These are phyloP conservation scores for Pythium aphanidermatum DNA, from an alignment of 352 stramenopile species.

Conservation along the genomic window DNA sequence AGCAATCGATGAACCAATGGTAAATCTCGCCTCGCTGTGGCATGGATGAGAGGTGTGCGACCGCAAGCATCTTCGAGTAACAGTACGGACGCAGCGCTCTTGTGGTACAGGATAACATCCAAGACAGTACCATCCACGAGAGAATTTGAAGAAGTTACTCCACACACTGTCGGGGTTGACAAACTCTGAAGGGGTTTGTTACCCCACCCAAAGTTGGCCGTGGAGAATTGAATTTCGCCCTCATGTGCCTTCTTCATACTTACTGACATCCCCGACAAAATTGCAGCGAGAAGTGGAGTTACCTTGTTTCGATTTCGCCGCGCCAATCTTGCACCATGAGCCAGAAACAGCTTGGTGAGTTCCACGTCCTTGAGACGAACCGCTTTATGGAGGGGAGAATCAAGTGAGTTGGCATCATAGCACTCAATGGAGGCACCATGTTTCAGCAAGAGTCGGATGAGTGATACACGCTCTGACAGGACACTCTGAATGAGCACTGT, in stretches of 20 bases:
- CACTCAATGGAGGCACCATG: slow-evolving; percentile 39
- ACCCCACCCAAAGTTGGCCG: slow-evolving; percentile 12
- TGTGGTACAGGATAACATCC: slow-evolving; percentile 45
- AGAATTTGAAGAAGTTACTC: too few species aligned
- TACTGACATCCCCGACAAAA: slow-evolving; percentile 40
- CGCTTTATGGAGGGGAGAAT: slow-evolving; percentile 46
- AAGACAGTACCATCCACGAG: slow-evolving; percentile 19
- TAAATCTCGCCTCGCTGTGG: slow-evolving; percentile 56
- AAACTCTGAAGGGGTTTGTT: too few species aligned
- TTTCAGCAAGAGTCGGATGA: slow-evolving; percentile 28
- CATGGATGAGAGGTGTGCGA: slow-evolving; percentile 55
- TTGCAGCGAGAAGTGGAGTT: slow-evolving; percentile 40
- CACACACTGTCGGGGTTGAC: too few species aligned
- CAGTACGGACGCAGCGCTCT: slow-evolving; percentile 40
- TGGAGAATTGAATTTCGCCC: slow-evolving; percentile 53
- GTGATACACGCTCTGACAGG: slow-evolving; percentile 26
- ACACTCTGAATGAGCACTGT: too few species aligned
- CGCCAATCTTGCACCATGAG: slow-evolving; percentile 37
- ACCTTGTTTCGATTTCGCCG: slow-evolving; percentile 27
- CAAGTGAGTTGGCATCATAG: slow-evolving; percentile 24
- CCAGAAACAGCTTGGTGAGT: slow-evolving; percentile 38
- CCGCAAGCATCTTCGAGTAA: slow-evolving; percentile 34
- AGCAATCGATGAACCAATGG: slow-evolving; percentile 47
- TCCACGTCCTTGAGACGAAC: slow-evolving; percentile 30
- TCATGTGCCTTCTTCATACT: slow-evolving; percentile 36